Base-by-base conservation (phyloP, 2,329 filamentous ascomycete species). In the Epichloe glyceriae region DNA sequence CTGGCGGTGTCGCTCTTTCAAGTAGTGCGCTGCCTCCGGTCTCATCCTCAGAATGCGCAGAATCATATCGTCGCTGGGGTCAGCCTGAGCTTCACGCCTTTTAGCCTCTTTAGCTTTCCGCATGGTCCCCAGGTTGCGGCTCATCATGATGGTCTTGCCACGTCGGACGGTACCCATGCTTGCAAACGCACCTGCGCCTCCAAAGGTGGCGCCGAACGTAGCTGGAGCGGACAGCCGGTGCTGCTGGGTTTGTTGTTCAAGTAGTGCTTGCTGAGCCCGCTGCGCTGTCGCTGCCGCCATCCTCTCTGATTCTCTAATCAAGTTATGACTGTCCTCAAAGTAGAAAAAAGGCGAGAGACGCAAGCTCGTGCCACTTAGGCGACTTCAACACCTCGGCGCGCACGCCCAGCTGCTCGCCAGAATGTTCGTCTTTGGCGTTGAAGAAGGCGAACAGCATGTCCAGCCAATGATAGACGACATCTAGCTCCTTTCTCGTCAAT, bases 271-370 rank as follows among this genome's bases (percentile, higher is more conserved):
- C 61, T 94, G 85, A 15, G 78, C 75, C 33, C 85, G 80, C 53
- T 87, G 80, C 10, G 85, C 85, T 4, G 86, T 94, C 40, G 89
- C 88, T 2, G 87, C 84, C 3, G 90, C 91, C 86, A 98, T 98
- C 51, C 88, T 81, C 68, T 98, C 93, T 3, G 88, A 95, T n/a
- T 88, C 95, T 47, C 91, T 85, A 59, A 97, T 88, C 12, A 98
- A 78, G 59, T 86, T 90, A 54, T 94, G 87, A 1, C 89, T 95
- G 34, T 85, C 79, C 61, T 97, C 90, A 63, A 93, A 94, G 73
- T 98, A 98, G 75, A 97, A 98, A 98, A 76, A 97, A 98, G 72
- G 95, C 95, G 55, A 98, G 79, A 55, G 88, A 91, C 57, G 93
- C 88, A 50, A 98, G 80, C 67, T 98, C 93, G 72, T 96, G 90